Conservation (phyloP, 805 yeast genomes). For the Kodamaea laetipori region DNA sequence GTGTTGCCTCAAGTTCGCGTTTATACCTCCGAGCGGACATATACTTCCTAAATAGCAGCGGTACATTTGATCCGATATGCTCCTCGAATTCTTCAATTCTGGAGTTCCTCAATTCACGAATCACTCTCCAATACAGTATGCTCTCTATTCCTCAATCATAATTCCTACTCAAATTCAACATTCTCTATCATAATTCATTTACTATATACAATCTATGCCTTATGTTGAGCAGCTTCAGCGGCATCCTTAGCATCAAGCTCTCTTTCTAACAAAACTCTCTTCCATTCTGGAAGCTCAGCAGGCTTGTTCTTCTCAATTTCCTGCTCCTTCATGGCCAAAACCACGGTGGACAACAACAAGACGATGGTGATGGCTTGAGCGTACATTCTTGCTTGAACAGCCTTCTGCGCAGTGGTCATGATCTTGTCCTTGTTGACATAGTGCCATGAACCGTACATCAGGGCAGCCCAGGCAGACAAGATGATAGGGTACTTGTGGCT, state of each 20-base stretch:
- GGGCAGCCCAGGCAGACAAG: conserved; percentile 41
- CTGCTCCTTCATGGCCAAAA: conserved; percentile 30
- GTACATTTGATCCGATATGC: too few species aligned
- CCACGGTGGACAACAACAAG: conserved; percentile 29
- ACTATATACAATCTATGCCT: conserved; percentile 4
- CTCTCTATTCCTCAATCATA: too few species aligned
- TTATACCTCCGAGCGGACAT: too few species aligned
- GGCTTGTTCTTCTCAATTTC: conserved; percentile 25
- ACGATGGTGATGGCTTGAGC: conserved; percentile 32
- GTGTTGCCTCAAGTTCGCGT: too few species aligned
- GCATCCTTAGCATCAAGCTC: conserved; percentile 10
- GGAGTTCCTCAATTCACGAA: too few species aligned
- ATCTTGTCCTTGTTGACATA: conserved; percentile 30
- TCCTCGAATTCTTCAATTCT: too few species aligned
- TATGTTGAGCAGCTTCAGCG: not conserved
- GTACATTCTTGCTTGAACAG: conserved; percentile 34
- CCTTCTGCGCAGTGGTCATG: conserved; percentile 29
- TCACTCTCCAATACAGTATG: too few species aligned
- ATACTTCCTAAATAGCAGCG: too few species aligned
- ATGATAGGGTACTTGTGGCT: conserved; percentile 41
- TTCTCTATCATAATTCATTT: not conserved
- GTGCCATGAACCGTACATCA: conserved; percentile 34
- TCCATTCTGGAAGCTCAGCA: conserved; percentile 30
- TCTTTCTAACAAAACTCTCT: conserved; percentile 12
- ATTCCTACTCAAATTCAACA: too few species aligned